Percentiles rank a stretch among this genome's conserved stretches.
Conservation (phyloP, 2,329 filamentous ascomycete genomes). For the Pseudodiploospora longispora region DNA sequence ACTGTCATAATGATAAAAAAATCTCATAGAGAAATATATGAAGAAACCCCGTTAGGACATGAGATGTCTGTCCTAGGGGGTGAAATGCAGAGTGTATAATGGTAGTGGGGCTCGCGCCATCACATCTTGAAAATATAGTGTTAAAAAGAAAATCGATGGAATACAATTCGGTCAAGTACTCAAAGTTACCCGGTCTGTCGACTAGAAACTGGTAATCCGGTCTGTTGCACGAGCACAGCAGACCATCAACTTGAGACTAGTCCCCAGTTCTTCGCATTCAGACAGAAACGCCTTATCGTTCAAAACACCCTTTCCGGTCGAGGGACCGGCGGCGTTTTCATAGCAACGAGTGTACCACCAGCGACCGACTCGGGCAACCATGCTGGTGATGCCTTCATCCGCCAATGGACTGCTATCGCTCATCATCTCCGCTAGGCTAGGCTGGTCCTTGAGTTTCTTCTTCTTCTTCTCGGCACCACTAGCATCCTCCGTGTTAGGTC, state of each 20-base stretch:
- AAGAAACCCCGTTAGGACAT: background rate
- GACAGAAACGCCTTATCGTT: slow-evolving; percentile 63
- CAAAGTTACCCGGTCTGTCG: background rate
- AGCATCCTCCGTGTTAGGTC: slow-evolving; percentile 13
- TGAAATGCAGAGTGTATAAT: background rate
- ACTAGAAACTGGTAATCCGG: slow-evolving; percentile 40
- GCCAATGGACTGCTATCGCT: slow-evolving; percentile 60
- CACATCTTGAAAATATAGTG: slow-evolving; percentile 1
- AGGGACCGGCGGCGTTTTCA: slow-evolving; percentile 54
- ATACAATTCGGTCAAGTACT: background rate
- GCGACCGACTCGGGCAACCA: slow-evolving; percentile 82
- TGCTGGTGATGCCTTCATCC: slow-evolving; percentile 82
- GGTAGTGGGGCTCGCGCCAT: slow-evolving; percentile 8
- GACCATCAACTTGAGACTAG: slow-evolving; percentile 83
- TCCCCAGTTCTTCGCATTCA: slow-evolving; percentile 81
- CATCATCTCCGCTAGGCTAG: slow-evolving; percentile 63
- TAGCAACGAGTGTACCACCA: slow-evolving; percentile 98
- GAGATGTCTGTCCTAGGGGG: background rate
- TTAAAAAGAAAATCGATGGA: background rate
- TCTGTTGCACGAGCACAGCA: slow-evolving; percentile 81
- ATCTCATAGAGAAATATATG: background rate
- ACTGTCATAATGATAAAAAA: background rate
- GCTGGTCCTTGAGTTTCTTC: slow-evolving; percentile 32
- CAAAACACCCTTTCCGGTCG: slow-evolving; percentile 60
- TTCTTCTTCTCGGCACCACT: slow-evolving; percentile 21